phyloP scores from a whole-genome alignment of 1,284 basidiomycete species.

The Malassezia arunalokei region DNA sequence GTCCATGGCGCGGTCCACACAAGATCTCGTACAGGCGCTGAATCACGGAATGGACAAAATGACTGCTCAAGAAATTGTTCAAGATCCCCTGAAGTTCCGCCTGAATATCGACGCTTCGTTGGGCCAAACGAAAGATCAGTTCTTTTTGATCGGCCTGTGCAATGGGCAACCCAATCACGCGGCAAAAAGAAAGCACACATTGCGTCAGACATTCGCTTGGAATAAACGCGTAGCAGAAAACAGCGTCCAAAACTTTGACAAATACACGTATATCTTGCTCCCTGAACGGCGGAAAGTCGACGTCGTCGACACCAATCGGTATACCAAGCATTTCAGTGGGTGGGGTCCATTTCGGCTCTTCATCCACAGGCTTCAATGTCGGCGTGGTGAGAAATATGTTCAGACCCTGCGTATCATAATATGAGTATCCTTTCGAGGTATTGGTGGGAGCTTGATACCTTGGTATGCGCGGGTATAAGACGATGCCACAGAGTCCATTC shows the following conservation, averaged over 20 bases:
- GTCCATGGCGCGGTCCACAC: neutral
- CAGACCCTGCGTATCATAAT: slow-evolving; percentile 37
- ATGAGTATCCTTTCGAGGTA: slow-evolving; percentile 28
- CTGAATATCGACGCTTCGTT: slow-evolving; percentile 16
- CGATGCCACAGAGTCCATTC: neutral
- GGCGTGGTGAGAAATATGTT: slow-evolving; percentile 25
- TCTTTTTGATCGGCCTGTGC: slow-evolving; percentile 13
- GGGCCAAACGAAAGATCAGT: slow-evolving; percentile 15
- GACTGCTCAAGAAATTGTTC: slow-evolving; percentile 36
- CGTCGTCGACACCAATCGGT: slow-evolving; percentile 9
- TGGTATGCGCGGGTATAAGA: slow-evolving; percentile 1
- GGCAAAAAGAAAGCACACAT: slow-evolving; percentile 31
- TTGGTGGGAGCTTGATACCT: neutral
- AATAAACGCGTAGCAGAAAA: slow-evolving; percentile 34
- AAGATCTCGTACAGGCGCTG: slow-evolving; percentile 28
- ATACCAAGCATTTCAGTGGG: neutral
- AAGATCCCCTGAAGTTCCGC: slow-evolving; percentile 23
- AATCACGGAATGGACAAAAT: slow-evolving; percentile 37
- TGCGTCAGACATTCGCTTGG: slow-evolving; percentile 28
- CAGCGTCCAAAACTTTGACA: slow-evolving; percentile 32
- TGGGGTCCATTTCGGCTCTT: neutral
- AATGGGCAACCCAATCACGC: slow-evolving; percentile 28
- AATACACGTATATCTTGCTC: slow-evolving; percentile 28
- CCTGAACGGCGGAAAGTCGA: slow-evolving; percentile 22
- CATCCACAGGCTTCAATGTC: slow-evolving; percentile 19